Evolutionary conservation across 768 basidiomycete genomes (phyloP), one percentile per base, ranked within the genome.

Genomic region (Kwoniella pini): DNA sequence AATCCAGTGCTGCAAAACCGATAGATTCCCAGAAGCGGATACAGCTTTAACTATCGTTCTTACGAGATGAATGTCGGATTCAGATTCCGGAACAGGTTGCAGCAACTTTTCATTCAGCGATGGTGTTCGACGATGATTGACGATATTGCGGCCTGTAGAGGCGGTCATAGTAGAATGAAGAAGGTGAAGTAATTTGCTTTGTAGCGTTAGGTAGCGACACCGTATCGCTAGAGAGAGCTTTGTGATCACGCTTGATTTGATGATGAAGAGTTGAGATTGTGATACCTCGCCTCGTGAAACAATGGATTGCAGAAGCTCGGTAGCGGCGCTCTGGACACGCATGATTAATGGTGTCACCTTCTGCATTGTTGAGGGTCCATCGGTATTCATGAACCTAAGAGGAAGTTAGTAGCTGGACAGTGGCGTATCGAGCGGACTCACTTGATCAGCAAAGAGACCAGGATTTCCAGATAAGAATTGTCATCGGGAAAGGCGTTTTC

Each of bases 1-100:
- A 26, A 98, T 82, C 95, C 95, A 98, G 69, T 96, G 91, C 71
- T 96, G 94, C 28, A 95, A 77, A 24, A 95, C 84, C 0, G 91
- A 83, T 27, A 87, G 85, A 78, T 95, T 96, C 28, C 83, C 78
- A 10, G 82, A 80, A 4, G 81, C 76, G 11, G 86, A 81, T 46
- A 98, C 85, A 2, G 90, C 95, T 71, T 95, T 90, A 17, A 88
- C 81, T 21, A 97, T 81, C 0, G 88, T 86, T 67, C 88, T 89
- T 0, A 88, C 42, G 91, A 83, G 44, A 13, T 43, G 39, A 0
- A 84, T 69, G 88, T 89, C 50, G 17, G 59, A 61, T 3, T 65
- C 58, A 2, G 54, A 31, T 33, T 58, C 56, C 36, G 36, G 31
- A 6, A 33, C 50, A 36, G 30, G 19, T 15, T 27, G 13, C 31